phyloP scores from a whole-genome alignment of 2,329 filamentous ascomycete genomes.

The Alternaria panax region DNA sequence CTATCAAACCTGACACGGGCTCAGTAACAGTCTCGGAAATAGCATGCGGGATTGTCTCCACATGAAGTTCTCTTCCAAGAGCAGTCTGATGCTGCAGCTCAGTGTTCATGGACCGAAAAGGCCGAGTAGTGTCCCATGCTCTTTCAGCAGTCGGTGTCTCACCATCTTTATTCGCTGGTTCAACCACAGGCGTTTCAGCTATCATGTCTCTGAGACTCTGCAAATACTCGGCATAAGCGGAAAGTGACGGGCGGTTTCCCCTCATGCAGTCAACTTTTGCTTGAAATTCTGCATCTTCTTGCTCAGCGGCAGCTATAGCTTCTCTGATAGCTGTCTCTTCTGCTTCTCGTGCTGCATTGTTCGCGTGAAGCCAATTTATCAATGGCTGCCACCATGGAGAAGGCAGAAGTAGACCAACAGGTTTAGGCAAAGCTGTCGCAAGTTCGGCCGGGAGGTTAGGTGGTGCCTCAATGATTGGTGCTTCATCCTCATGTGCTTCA shows the following conservation, averaged over 20 bases:
- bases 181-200: background rate
- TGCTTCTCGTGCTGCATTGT: background rate
- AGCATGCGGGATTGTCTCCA: accelerated
- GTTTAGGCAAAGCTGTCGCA: background rate
- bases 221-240: background rate
- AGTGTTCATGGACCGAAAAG: background rate
- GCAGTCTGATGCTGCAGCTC: background rate
- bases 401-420: background rate
- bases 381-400: background rate
- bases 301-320: background rate
- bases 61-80: background rate
- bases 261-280: background rate
- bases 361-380: background rate
- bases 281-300: background rate
- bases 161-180: background rate
- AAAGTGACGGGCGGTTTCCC: background rate
- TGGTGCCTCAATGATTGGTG: background rate
- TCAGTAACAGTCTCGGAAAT: background rate
- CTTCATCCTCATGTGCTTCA: no score
- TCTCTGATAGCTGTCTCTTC: background rate
- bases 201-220: background rate
- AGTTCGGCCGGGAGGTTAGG: background rate
- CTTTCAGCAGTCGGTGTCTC: background rate
- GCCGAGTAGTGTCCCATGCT: background rate
- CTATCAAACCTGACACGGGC: background rate